phyloP scores from a whole-genome alignment of 768 basidiomycete species.

The Boletus vinaceobasis region DNA sequence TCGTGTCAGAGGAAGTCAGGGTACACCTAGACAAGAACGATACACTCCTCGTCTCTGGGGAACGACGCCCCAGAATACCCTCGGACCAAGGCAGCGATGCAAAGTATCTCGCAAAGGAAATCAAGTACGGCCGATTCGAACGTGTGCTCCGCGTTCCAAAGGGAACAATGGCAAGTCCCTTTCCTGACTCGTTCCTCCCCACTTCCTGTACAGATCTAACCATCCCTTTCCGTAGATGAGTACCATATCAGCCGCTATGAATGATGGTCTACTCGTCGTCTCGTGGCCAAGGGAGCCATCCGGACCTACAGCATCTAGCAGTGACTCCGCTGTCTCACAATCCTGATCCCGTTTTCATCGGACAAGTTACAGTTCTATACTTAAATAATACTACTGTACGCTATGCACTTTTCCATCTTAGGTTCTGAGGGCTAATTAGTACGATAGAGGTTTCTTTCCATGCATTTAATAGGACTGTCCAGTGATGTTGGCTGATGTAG shows the following conservation, averaged over 20 bases:
- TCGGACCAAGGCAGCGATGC: constrained; percentile 15
- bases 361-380: neutral
- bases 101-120: constrained; percentile 34
- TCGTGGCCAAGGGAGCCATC: constrained; percentile 36
- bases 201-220: neutral
- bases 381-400: constrained; percentile 4
- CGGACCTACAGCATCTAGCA: constrained; percentile 9
- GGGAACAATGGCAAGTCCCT: constrained; percentile 33
- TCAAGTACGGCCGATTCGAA: constrained; percentile 39
- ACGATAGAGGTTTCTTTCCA: neutral
- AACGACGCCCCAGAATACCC: constrained; percentile 21
- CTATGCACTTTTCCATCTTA: neutral
- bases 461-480: neutral
- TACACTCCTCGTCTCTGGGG: constrained; percentile 34
- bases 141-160: constrained; percentile 36
- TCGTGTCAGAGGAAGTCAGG: constrained; percentile 34
- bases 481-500: neutral
- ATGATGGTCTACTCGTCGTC: constrained; percentile 37
- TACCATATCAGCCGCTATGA: constrained; percentile 39
- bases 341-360: constrained; percentile 1
- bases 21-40: constrained; percentile 32
- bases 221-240: constrained; percentile 22
- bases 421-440: constrained; percentile 6
- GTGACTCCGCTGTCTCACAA: neutral
- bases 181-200: neutral